Base-by-base conservation (phyloP, 192 early-diverging fungal genomes). In the Chytriomyces confervae region DNA sequence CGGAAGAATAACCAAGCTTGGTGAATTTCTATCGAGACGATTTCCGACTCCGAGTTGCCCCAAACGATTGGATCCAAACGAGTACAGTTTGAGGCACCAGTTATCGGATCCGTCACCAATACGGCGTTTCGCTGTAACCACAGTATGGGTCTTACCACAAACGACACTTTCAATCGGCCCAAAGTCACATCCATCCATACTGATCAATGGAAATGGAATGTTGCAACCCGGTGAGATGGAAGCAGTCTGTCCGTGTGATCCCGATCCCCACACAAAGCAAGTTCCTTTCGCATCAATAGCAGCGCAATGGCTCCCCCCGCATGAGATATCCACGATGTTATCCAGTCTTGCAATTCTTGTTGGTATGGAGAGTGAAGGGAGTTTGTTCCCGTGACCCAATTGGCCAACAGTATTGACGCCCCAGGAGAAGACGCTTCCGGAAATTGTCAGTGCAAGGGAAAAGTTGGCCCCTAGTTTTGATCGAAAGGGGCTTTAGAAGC, bases 351-450 rank as follows among this genome's bases (percentile, higher is more conserved):
- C 9, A 11, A 74, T 74, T n/a, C 8, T 16, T n/a, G 60, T 61
- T 2, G 72, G 72, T 36, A 4, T 36, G 11, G n/a, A n/a, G 61
- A 62, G 72, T 9, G 62, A 20, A 20, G 18, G 16, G 27, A 18
- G 7, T n/a, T 45, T 18, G 13, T 53, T 44, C 2, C 66, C 75
- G 20, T 61, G 60, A 5, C 75, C 75, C 13, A 77, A 44, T 44
- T 77, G 75, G 9, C 75, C 75, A 10, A 7, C 7, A 2, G 29
- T 20, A 29, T 69, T 77, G 51, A 27, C 6, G 20, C 75, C 75
- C 75, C 75, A 77, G 20, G 75, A 57, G 51, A 70, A 77, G 7
- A 77, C 57, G 20, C 11, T 77, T 47, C 75, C 75, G n/a, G 75
- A 71, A 18, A 45, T 18, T 13, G 75, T 77, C 60, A 69, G 23